Evolutionary conservation across 345 rosid genomes (phyloP).

Genomic region (Pistacia integerrima): DNA sequence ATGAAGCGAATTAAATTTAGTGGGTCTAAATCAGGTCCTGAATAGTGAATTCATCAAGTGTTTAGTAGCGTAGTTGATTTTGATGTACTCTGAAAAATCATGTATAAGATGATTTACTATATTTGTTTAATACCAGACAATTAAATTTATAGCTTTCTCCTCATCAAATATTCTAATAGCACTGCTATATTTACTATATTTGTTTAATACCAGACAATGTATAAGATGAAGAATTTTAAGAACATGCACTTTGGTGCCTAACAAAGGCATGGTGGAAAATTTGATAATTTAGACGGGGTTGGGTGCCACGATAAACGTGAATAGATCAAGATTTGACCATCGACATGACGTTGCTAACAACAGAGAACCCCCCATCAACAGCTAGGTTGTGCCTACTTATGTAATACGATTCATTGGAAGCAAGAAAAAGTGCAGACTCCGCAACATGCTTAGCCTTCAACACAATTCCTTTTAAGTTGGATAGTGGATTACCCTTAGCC

Average conservation of each 20-base stretch:
- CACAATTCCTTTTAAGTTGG: constrained; percentile 4
- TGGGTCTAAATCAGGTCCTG: background rate
- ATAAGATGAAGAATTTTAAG: too few species aligned
- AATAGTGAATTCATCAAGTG: too few species aligned
- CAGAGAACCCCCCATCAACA: background rate
- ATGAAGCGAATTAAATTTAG: background rate
- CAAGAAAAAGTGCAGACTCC: constrained; percentile 6
- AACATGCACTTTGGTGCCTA: background rate
- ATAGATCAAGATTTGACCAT: background rate
- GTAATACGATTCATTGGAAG: constrained; percentile 1
- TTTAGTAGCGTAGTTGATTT: background rate
- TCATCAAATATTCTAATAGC: too few species aligned
- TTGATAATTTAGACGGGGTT: background rate
- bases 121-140: too few species aligned
- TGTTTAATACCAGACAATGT: background rate
- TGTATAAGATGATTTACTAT: too few species aligned
- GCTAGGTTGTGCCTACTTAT: constrained; percentile 1
- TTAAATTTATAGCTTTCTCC: too few species aligned
- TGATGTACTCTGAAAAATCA: too few species aligned
- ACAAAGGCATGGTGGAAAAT: background rate
- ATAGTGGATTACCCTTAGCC: background rate
- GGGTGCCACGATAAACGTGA: background rate
- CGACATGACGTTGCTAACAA: background rate
- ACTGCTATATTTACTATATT: too few species aligned
- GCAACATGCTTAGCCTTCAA: background rate